Evolutionary conservation across 257 asterid species (phyloP).

Genomic region (Solanum medicagineum): DNA sequence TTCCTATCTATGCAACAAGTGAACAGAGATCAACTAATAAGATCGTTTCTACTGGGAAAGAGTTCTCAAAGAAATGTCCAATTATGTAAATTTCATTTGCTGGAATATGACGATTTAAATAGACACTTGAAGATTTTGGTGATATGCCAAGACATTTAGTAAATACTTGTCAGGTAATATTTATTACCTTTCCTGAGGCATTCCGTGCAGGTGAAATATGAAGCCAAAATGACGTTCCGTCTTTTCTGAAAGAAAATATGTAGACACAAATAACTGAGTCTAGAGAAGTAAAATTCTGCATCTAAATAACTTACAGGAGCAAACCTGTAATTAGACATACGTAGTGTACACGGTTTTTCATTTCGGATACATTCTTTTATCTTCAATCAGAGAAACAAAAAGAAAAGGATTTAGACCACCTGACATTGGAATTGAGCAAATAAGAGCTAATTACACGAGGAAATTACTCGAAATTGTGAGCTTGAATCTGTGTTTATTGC

Average conservation of each 20-base stretch:
- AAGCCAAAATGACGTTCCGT: slow-evolving; percentile 74
- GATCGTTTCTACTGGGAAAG: too few relatives aligned
- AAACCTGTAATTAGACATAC: slow-evolving; percentile 88
- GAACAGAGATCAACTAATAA: too few relatives aligned
- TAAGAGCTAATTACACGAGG: not conserved
- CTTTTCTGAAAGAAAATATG: too few relatives aligned
- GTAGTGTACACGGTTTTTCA: slow-evolving; percentile 69
- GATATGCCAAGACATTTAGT: too few relatives aligned
- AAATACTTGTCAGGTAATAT: too few relatives aligned
- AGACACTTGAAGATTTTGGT: too few relatives aligned
- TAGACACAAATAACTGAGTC: not conserved
- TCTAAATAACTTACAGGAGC: not conserved
- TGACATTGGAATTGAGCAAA: not conserved
- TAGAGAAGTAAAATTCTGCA: not conserved
- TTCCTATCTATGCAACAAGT: too few relatives aligned
- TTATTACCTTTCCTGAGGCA: too few relatives aligned
- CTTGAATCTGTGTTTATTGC: slow-evolving; percentile 34
- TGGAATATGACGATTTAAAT: too few relatives aligned
- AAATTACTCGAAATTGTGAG: slow-evolving; percentile 14
- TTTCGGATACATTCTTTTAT: slow-evolving; percentile 50
- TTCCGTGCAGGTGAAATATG: too few relatives aligned
- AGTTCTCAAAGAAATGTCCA: too few relatives aligned
- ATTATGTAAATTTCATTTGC: too few relatives aligned
- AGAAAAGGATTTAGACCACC: not conserved
- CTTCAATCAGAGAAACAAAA: slow-evolving; percentile 23